Evolutionary conservation across 176 grass and related monocot species (phyloP), one percentile per base, ranked within the genome.

Genomic region (Leersia perrieri): DNA sequence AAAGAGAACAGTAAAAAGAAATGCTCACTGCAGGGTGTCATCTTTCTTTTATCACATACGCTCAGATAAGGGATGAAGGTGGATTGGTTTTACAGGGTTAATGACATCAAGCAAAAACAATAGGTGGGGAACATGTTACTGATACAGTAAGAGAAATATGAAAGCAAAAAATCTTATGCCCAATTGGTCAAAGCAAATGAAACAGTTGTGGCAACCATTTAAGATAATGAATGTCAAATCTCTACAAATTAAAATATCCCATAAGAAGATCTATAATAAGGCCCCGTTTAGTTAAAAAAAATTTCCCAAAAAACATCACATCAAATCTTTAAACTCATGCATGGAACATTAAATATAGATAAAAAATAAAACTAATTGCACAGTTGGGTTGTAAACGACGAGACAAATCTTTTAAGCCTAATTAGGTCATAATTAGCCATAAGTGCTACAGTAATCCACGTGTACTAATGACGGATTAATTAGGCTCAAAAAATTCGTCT

Each of bases 1-100:
- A n/a, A n/a, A n/a, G n/a, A 87, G 86, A 74, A 94, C 95, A 63
- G 95, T 92, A 69, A 98, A 94, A 5, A 42, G 60, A 86, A 63
- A 98, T 98, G 86, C 95, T 98, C 7, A 89, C 90, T 57, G 92
- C 95, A 91, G 93, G 92, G 35, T 91, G 94, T 92, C 95, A 98
- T 34, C 92, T 92, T 89, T 98, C 90, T 82, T 98, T 89, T 82
- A 98, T 86, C 13, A 92, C 92, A 92, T 98, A 76, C 23, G 76
- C 12, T 72, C 5, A 14, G 75, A 20, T 35, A 33, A 53, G n/a
- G 13, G 15, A 73, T 15, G 20, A 65, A 16, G 4, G 16, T 8
- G 18, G 18, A 39, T 16, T 64, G 10, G 53, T 38, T 79, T 31
- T 0, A 66, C 36, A 66, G 47, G 71, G 20, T 38, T 76, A 76